Evolutionary conservation across 306 rosid genomes (phyloP), one percentile per base, ranked within the genome.

Genomic region (Fragaria ananassa): DNA sequence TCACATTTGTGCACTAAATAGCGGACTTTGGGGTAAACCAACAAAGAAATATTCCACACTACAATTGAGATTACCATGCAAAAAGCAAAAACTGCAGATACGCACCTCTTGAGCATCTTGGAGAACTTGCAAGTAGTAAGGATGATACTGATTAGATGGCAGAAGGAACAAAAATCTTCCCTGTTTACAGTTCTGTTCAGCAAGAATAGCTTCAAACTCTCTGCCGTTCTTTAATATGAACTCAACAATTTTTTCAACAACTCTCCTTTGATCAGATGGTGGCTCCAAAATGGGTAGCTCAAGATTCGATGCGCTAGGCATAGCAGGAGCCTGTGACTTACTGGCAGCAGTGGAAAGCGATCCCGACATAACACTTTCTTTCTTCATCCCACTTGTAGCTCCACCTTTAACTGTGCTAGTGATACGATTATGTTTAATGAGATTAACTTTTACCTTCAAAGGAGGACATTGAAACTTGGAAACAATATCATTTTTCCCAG

Each of bases 131-230:
- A 86, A 67, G 85, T 93, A 93, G 82, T 87, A 93, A 47, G 94
- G 76, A 81, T 90, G 90, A 74, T 93, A 93, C 44, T 72, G 89
- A 68, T 93, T 89, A 27, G 93, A 85, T 39, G 96, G 88, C 79
- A 90, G 68, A 74, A 93, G 96, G 87, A 93, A 93, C 27, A 89
- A 89, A 81, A 93, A 93, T 80, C 96, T 89, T 86, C 96, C 94
- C 72, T 89, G 86, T 57, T 85, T 83, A 42, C 89, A 88, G 78
- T 93, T 93, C 86, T 93, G 97, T 42, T 90, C 94, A 39, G 86
- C 83, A 50, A 93, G 92, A 75, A 90, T 86, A 70, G 84, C 83
- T 82, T 90, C 96, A 82, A 93, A 87, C 75, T 89, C 89, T 81
- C 81, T 89, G 45, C 98, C 98, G 67, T 93, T 93, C 75, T 76